These are phyloP conservation scores for Aspergillus leporis DNA, from an alignment of 495 filamentous ascomycete genomes.

Conservation along the genomic window DNA sequence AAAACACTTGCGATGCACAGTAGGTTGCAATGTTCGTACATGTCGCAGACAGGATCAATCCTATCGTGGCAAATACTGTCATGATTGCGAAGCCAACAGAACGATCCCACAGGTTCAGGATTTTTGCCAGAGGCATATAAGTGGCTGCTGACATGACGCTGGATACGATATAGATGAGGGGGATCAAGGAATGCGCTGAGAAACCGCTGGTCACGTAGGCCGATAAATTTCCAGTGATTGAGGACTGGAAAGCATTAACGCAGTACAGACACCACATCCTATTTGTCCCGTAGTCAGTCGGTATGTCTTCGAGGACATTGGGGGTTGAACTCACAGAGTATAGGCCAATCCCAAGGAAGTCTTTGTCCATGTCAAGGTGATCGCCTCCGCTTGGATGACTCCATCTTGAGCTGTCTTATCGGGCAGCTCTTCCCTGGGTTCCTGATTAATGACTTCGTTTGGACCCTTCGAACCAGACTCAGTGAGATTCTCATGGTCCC, in stretches of 20 bases:
- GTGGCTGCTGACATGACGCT: slow-evolving; percentile 39
- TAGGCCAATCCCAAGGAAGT: slow-evolving; percentile 42
- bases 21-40: slow-evolving; percentile 50
- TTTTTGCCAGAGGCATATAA: slow-evolving; percentile 62
- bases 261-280: slow-evolving; percentile 53
- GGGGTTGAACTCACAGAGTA: slow-evolving; percentile 8
- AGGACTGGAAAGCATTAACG: slow-evolving; percentile 43
- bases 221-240: slow-evolving; percentile 30
- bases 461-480: slow-evolving; percentile 12
- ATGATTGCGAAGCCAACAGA: slow-evolving; percentile 54
- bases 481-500: slow-evolving; percentile 4
- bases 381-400: slow-evolving; percentile 46
- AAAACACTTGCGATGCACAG: slow-evolving; percentile 56
- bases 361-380: slow-evolving; percentile 44
- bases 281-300: neutral
- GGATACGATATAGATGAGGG: slow-evolving; percentile 56
- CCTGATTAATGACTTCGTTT: slow-evolving; percentile 5
- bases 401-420: slow-evolving; percentile 37
- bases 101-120: slow-evolving; percentile 67
- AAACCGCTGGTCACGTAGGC: slow-evolving; percentile 51
- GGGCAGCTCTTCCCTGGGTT: slow-evolving; percentile 10
- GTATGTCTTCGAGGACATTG: neutral
- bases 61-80: slow-evolving; percentile 36
- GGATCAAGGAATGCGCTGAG: slow-evolving; percentile 57
- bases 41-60: slow-evolving; percentile 51